Conservation (phyloP, 306 rosid genomes). For the Vigna radiata region DNA sequence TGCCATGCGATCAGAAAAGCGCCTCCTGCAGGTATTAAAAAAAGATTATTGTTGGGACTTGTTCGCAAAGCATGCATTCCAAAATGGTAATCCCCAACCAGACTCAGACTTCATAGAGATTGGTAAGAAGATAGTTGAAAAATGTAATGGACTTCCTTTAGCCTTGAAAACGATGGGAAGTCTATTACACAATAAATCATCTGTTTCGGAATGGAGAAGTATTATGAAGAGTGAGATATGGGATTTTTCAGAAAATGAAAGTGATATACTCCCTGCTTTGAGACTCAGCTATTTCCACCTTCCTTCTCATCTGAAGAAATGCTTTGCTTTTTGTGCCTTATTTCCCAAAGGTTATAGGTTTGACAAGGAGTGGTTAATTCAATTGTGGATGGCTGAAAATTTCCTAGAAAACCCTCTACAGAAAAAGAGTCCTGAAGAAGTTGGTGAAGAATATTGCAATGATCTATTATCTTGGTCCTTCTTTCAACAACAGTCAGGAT, state of each 20-base stretch:
- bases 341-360: neutral
- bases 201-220: neutral
- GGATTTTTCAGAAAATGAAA: neutral
- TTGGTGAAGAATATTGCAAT: neutral
- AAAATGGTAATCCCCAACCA: neutral
- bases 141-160: neutral
- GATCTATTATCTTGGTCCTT: neutral
- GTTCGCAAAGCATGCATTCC: neutral
- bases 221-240: neutral
- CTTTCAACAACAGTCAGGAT: neutral
- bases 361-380: neutral
- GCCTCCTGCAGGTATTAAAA: too few species aligned
- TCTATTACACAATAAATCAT: neutral
- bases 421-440: neutral
- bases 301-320: neutral
- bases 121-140: neutral
- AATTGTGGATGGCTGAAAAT: neutral
- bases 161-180: neutral
- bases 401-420: neutral
- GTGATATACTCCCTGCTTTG: neutral
- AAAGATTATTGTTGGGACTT: neutral
- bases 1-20: neutral
- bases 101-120: neutral
- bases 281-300: neutral
- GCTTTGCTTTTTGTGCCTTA: neutral